phyloP scores from a whole-genome alignment of 306 rosid species.

The Quercus aquifolioides region DNA sequence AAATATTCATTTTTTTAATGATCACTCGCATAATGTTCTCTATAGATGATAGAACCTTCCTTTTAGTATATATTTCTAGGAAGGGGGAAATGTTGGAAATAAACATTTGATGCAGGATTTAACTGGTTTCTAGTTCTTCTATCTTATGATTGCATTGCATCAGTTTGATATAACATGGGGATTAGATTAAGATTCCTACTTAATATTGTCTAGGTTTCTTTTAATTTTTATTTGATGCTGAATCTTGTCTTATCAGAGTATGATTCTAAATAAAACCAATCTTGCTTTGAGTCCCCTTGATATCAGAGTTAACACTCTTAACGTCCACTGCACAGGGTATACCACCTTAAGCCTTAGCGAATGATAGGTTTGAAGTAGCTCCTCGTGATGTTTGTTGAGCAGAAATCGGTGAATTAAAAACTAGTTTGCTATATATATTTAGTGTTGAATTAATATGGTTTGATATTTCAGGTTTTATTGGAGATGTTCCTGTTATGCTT shows the following conservation, averaged over 20 bases:
- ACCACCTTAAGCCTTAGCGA: not conserved
- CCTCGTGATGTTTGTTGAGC: not conserved
- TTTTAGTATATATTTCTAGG: not conserved
- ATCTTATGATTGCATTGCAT: not conserved
- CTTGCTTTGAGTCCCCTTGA: not conserved
- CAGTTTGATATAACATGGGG: not conserved
- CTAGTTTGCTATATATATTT: not conserved
- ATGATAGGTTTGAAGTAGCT: not conserved
- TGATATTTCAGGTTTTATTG: constrained; percentile 59
- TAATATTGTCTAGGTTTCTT: not conserved
- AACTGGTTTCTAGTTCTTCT: not conserved
- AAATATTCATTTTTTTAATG: too few species aligned
- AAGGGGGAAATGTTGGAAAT: not conserved
- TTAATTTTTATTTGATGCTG: not conserved
- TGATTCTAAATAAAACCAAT: not conserved
- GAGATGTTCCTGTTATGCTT: constrained; percentile 77
- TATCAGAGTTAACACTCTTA: not conserved
- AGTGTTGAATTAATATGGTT: not conserved
- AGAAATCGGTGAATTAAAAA: not conserved
- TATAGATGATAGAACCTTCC: too few species aligned
- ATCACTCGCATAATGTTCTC: too few species aligned
- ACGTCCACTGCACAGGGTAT: not conserved
- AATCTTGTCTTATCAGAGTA: not conserved
- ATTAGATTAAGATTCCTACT: not conserved
- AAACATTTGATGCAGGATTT: not conserved